A percentile compares a stretch with the other conserved stretches of the same genome.
These are phyloP conservation scores for Mucuna pruriens DNA, from an alignment of 306 rosid species.

Conservation along the genomic window DNA sequence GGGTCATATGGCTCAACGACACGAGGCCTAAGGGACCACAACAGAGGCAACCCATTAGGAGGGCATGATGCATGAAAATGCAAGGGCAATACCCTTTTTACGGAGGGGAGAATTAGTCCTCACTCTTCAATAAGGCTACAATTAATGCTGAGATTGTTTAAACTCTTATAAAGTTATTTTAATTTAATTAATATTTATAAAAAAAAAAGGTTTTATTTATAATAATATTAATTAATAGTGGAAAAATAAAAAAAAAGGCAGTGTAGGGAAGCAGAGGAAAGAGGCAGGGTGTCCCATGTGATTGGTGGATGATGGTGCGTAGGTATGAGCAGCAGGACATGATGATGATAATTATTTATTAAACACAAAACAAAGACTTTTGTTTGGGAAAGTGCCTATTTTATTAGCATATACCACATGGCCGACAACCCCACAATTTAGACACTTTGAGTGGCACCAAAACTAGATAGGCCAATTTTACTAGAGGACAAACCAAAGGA, in stretches of 20 bases:
- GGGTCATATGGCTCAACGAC: neutral
- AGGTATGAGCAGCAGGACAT: slow-evolving; percentile 27
- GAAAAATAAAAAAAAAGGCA: too few species aligned
- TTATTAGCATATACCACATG: slow-evolving; percentile 52
- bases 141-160: too few species aligned
- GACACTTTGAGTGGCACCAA: slow-evolving; percentile 49
- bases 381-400: slow-evolving; percentile 38
- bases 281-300: slow-evolving; percentile 45
- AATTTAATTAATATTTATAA: too few species aligned
- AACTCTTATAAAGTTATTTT: too few species aligned
- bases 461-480: neutral
- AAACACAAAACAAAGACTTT: slow-evolving; percentile 12
- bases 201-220: too few species aligned
- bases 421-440: slow-evolving; percentile 60
- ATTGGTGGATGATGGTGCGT: slow-evolving; percentile 22
- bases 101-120: neutral
- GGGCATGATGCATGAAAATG: neutral
- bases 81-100: slow-evolving; percentile 19
- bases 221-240: too few species aligned
- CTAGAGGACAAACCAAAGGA: slow-evolving; percentile 41
- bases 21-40: slow-evolving; percentile 34
- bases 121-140: too few species aligned
- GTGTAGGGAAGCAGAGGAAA: too few species aligned
- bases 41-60: neutral
- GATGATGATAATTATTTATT: slow-evolving; percentile 37